Evolutionary conservation across 345 rosid species (phyloP).

Genomic region (Gynandropsis gynandra): DNA sequence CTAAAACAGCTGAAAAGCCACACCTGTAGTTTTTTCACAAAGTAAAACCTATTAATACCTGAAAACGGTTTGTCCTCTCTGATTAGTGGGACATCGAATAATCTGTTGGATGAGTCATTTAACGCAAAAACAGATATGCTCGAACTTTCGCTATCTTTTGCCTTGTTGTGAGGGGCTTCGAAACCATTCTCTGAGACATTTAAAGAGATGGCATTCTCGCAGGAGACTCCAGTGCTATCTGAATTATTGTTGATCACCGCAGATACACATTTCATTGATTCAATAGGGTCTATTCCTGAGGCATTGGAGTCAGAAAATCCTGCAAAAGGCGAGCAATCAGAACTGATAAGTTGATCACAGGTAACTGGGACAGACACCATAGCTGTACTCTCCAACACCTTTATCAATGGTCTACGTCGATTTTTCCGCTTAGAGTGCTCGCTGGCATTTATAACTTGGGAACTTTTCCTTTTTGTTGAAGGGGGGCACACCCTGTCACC

Average conservation of each 20-base stretch:
- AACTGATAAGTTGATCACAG: conserved; percentile 52
- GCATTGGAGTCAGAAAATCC: conserved; percentile 52
- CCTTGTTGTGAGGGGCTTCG: conserved; percentile 38
- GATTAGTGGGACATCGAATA: conserved; percentile 71
- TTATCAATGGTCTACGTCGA: conserved; percentile 63
- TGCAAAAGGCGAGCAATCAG: conserved; percentile 44
- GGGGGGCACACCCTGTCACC: conserved; percentile 41
- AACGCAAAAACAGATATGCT: conserved; percentile 32
- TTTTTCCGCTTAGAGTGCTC: conserved; percentile 60
- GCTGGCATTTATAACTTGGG: conserved; percentile 46
- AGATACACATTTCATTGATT: conserved; percentile 37
- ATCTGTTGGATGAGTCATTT: conserved; percentile 37
- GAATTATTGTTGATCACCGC: conserved; percentile 35
- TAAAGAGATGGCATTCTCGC: conserved; percentile 42
- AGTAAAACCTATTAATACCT: conserved; percentile 40
- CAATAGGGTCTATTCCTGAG: conserved; percentile 42
- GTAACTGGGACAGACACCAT: conserved; percentile 62
- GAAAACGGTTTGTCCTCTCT: conserved; percentile 55
- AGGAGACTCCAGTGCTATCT: conserved; percentile 53
- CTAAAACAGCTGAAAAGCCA: background rate
- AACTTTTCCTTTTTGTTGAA: conserved; percentile 45
- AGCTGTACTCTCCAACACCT: conserved; percentile 73
- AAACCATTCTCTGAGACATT: conserved; percentile 37
- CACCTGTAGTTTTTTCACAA: background rate
- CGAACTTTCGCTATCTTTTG: conserved; percentile 43